Percentiles rank a stretch among this genome's conserved stretches.
phyloP scores from a whole-genome alignment of 306 rosid genomes.

The Psophocarpus tetragonolobus region DNA sequence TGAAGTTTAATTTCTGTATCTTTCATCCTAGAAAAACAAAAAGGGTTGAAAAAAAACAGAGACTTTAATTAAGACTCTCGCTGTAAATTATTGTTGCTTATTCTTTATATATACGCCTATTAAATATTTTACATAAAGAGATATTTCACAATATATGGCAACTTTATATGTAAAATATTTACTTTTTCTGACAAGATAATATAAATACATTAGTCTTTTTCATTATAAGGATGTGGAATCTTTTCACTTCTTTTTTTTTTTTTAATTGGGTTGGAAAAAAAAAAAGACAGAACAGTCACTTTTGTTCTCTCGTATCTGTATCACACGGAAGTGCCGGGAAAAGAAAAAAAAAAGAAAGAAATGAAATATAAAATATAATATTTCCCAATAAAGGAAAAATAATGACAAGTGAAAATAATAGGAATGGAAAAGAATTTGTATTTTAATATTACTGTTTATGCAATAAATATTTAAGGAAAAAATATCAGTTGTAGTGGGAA shows the following conservation, averaged over 20 bases:
- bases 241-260: slow-evolving; percentile 22
- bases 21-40: slow-evolving; percentile 27
- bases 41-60: background rate
- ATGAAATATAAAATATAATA: background rate
- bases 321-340: background rate
- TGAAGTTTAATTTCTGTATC: slow-evolving; percentile 51
- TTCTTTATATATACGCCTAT: background rate
- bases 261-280: slow-evolving; percentile 24
- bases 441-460: too few relatives aligned
- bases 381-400: background rate
- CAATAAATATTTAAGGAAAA: background rate
- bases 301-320: background rate
- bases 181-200: background rate
- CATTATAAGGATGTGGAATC: slow-evolving; percentile 38
- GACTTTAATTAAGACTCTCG: slow-evolving; percentile 22
- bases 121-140: background rate
- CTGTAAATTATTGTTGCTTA: background rate
- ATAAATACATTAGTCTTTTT: background rate
- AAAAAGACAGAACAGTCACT: slow-evolving; percentile 19
- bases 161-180: background rate
- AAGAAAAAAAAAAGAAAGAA: background rate
- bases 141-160: background rate
- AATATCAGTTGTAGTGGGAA: slow-evolving; percentile 45
- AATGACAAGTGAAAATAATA: background rate
- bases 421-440: background rate